Percentiles rank a stretch among this genome's conserved stretches.
Conservation (phyloP, 805 yeast genomes). For the Lipomyces yamanashiensis region DNA sequence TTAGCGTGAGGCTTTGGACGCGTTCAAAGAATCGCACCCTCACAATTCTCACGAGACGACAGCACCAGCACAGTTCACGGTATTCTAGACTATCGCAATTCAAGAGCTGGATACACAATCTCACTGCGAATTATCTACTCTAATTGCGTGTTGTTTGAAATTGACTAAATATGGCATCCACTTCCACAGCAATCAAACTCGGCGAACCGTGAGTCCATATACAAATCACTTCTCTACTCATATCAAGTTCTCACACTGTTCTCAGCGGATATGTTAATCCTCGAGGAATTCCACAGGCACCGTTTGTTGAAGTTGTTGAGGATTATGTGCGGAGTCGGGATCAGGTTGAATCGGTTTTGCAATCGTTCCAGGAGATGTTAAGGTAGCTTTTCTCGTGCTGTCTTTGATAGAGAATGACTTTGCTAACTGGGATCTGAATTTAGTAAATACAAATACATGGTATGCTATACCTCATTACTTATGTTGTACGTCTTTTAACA, state of each 20-base stretch:
- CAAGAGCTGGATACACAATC: background rate
- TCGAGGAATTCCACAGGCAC: slow-evolving; percentile 96
- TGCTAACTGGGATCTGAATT: background rate
- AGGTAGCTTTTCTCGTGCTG: slow-evolving; percentile 48
- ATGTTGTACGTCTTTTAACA: slow-evolving; percentile 31
- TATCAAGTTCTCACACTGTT: background rate
- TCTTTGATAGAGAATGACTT: background rate
- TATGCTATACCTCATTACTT: slow-evolving; percentile 37
- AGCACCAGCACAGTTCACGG: no score
- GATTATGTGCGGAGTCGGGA: slow-evolving; percentile 68
- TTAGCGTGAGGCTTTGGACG: slow-evolving; percentile 5
- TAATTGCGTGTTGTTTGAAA: background rate
- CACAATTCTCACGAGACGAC: background rate
- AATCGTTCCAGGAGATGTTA: slow-evolving; percentile 80
- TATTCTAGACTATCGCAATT: background rate
- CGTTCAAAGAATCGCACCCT: background rate
- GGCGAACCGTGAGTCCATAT: slow-evolving; percentile 16
- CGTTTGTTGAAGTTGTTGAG: slow-evolving; percentile 84
- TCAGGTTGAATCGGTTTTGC: slow-evolving; percentile 72
- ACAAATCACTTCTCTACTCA: background rate
- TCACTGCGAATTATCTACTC: background rate
- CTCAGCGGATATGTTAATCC: slow-evolving; percentile 58
- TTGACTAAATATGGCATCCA: background rate
- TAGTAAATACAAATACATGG: slow-evolving; percentile 85
- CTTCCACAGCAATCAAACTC: slow-evolving; percentile 10